A percentile compares a stretch with the other conserved stretches of the same genome.
These are phyloP conservation scores for Pecoramyces ruminantium DNA, from an alignment of 192 early-diverging fungal genomes.

Conservation along the genomic window DNA sequence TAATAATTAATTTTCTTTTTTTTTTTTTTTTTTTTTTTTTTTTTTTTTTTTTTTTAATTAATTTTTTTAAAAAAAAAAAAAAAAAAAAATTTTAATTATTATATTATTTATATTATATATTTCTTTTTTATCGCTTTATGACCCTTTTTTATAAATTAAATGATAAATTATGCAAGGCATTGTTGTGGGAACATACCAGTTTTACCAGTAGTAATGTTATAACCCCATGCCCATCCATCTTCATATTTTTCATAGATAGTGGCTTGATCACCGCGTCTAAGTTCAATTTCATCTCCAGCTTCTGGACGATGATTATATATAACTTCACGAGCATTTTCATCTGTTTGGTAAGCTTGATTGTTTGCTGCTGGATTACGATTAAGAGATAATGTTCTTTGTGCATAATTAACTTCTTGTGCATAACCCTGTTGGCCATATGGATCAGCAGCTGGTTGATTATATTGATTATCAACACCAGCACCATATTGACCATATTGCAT, in stretches of 20 bases:
- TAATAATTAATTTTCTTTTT: too few species aligned
- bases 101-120: too few species aligned
- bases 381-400: not conserved
- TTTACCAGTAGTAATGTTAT: constrained; percentile 1
- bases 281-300: not conserved
- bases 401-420: not conserved
- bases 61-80: too few species aligned
- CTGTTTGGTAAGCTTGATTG: not conserved
- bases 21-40: too few species aligned
- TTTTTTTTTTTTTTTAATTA: too few species aligned
- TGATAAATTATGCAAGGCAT: not conserved
- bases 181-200: constrained; percentile 3
- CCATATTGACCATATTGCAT: not conserved
- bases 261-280: not conserved
- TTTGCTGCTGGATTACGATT: not conserved
- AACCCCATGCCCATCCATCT: constrained; percentile 2
- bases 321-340: not conserved
- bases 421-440: not conserved
- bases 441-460: not conserved
- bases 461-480: not conserved
- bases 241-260: not conserved
- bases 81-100: too few species aligned
- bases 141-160: too few species aligned
- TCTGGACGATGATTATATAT: not conserved
- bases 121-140: too few species aligned